Evolutionary conservation across 2,329 filamentous ascomycete genomes (phyloP), one percentile per base, ranked within the genome.

Genomic region (Myriangium duriaei): DNA sequence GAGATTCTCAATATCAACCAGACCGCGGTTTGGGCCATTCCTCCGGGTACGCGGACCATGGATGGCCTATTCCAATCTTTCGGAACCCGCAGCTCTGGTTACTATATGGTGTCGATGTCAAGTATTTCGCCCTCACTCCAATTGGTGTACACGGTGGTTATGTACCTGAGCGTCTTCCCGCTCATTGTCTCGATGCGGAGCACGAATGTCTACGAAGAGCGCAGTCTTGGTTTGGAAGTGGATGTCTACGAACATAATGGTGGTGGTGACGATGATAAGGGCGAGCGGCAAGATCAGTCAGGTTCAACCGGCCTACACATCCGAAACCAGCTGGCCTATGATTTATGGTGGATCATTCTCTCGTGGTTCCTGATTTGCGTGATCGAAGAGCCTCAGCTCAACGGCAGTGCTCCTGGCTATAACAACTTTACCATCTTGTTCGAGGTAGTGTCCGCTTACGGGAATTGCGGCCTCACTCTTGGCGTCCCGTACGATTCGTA

Each of bases 201-300:
- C 51, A 79, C 76, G 28, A 82, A 82, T 49, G 72, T 80, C 18
- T 83, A 83, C 50, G 78, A 82, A 51, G 77, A 83, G 49, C 65
- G 74, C 5, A 76, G 72, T 0, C 61, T 82, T 2, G 76, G 76
- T 0, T 69, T 78, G 19, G 73, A 76, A 42, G 57, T 51, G 32
- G 42, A 11, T 45, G 46, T 11, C 44, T 63, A 29, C 64, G 71
- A 43, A 74, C 80, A 50, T 60, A 79, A 14, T 69, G 72, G n/a
- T 68, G 28, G 64, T 76, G 13, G 53, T 78, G 41, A 66, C 69
- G n/a, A 26, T 26, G 21, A 26, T n/a, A 26, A 26, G n/a, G n/a
- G n/a, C n/a, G 33, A 59, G 68, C 3, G 71, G 78, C 10, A 74
- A 74, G 59, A 49, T 78, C 11, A 30, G 11, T 15, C 7, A n/a